phyloP scores from a whole-genome alignment of 805 yeast species.

The Komagataella kurtzmanii region DNA sequence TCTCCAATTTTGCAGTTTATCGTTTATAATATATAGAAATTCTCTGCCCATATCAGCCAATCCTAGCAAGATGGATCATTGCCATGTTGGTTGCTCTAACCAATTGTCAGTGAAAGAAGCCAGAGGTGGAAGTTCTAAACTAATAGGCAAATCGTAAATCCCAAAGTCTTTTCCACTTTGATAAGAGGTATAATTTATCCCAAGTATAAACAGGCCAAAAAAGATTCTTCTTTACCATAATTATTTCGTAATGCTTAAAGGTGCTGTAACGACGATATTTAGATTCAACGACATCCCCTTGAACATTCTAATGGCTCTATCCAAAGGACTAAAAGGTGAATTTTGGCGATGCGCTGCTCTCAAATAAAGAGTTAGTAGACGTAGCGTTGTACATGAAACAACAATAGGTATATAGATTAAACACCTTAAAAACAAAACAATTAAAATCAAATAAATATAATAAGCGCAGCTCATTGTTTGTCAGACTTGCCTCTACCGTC shows the following conservation, averaged over 20 bases:
- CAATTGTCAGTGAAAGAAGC: not conserved
- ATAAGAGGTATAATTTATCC: not conserved
- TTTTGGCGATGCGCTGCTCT: slow-evolving; percentile 9
- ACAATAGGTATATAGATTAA: too few species aligned
- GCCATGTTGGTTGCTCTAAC: not conserved
- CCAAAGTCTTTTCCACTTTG: slow-evolving; percentile 5
- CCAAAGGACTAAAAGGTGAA: not conserved
- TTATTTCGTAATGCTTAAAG: not conserved
- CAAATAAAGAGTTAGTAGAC: slow-evolving; percentile 16
- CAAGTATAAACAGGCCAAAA: not conserved
- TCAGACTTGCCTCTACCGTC: not conserved
- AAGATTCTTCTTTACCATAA: not conserved
- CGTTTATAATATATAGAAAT: not conserved
- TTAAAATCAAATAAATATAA: too few species aligned
- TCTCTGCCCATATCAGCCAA: not conserved
- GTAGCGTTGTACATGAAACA: too few species aligned
- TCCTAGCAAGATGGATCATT: not conserved
- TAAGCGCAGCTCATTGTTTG: not conserved
- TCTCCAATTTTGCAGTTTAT: not conserved
- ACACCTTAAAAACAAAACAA: not conserved
- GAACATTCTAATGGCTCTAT: not conserved
- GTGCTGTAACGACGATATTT: not conserved
- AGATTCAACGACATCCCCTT: not conserved
- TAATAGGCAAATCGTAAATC: slow-evolving; percentile 11
- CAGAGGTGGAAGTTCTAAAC: not conserved